Evolutionary conservation across 2,329 filamentous ascomycete species (phyloP), one percentile per base, ranked within the genome.

Genomic region (Aspergillus sp.): DNA sequence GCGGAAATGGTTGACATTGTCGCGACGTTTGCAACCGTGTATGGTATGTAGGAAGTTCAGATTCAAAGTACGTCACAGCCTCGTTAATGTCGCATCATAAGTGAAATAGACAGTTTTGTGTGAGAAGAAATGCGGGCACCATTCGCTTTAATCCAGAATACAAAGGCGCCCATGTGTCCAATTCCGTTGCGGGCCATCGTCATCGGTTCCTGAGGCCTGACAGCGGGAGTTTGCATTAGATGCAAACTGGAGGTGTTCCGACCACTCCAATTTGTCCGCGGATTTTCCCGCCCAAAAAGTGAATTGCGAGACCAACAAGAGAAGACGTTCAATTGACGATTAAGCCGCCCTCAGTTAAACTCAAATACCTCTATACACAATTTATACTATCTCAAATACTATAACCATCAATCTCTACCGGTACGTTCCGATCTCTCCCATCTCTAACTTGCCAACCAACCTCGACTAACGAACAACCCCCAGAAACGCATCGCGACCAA

Each of bases 1-100:
- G 63, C 63, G 55, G 74, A 62, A 46, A 70, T 61, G 41, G 71
- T 67, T 41, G 73, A 71, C 78, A 80, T 80, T 12, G 34, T 37
- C 5, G 24, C 27, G 15, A 27, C 45, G 27, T 48, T 27, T 34
- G 11, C 5, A 47, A 47, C 8, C 20, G 7, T 47, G 5, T 13
- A 30, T 4, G 27, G 9, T 30, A 30, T 30, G 27, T 11, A 30
- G 27, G 27, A 30, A 30, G 27, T 11, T 11, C 27, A 30, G 27
- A 30, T 30, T 30, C 3, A 30, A 9, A 11, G 3, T 11, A 30
- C 9, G 27, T 30, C 27, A 9, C 8, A 30, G 27, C 9, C 34
- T 37, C 34, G 34, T 37, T 37, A 37, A 37, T 37, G 12, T n/a
- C 34, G 34, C 34, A 37, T 37, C 34, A 37, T 37, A 37, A 37